Conservation (phyloP, 2,329 filamentous ascomycete genomes). For the Aspergillus sp. region DNA sequence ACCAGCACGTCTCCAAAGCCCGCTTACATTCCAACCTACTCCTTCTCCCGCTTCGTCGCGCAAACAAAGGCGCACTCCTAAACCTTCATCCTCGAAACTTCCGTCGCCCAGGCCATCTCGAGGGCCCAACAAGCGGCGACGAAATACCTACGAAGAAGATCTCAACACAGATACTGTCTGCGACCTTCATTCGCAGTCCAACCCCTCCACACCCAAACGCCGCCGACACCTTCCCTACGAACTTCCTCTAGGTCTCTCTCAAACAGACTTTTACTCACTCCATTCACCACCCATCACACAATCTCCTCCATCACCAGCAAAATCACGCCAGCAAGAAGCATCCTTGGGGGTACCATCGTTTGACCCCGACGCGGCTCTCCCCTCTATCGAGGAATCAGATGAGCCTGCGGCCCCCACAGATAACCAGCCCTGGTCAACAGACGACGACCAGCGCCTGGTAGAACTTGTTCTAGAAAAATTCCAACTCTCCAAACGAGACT, state of each 20-base stretch:
- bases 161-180: slow-evolving; percentile 11
- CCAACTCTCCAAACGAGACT: slow-evolving; percentile 43
- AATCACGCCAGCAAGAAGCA: slow-evolving; percentile 14
- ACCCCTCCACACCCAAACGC: slow-evolving; percentile 47
- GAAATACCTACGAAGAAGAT: slow-evolving; percentile 31
- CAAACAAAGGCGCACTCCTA: slow-evolving; percentile 26
- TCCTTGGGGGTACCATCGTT: slow-evolving; percentile 15
- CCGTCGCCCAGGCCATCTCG: slow-evolving; percentile 29
- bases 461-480: slow-evolving; percentile 47
- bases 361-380: slow-evolving; percentile 34
- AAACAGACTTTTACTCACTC: slow-evolving; percentile 45
- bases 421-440: slow-evolving; percentile 34
- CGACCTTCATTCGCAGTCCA: slow-evolving; percentile 20
- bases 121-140: slow-evolving; percentile 42
- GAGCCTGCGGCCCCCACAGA: slow-evolving; percentile 12
- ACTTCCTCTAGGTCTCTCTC: slow-evolving; percentile 45
- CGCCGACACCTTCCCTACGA: slow-evolving; percentile 42
- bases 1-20: slow-evolving; percentile 41
- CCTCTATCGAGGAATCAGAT: slow-evolving; percentile 36
- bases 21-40: slow-evolving; percentile 32
- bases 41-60: slow-evolving; percentile 21
- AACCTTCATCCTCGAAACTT: slow-evolving; percentile 15
- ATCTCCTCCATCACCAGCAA: slow-evolving; percentile 29
- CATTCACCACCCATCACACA: slow-evolving; percentile 34
- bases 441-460: slow-evolving; percentile 45